These are phyloP conservation scores for Aspergillus sp. DNA, from an alignment of 2,329 filamentous ascomycete species.

Conservation along the genomic window DNA sequence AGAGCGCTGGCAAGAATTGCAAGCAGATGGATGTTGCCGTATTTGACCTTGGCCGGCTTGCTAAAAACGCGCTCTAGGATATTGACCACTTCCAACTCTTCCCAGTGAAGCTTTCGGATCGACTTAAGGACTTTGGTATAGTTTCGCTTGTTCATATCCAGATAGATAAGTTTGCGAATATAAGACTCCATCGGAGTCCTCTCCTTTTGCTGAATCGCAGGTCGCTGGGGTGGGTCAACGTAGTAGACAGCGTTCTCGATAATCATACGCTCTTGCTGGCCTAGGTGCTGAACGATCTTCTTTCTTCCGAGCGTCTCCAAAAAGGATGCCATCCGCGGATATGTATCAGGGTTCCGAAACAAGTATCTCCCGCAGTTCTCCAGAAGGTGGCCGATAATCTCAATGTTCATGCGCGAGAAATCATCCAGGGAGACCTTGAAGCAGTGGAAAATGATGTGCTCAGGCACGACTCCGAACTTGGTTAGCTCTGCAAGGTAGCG, in stretches of 20 bases:
- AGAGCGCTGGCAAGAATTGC: constrained; percentile 86
- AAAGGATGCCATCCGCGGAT: constrained; percentile 89
- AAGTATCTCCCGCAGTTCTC: constrained; percentile 97
- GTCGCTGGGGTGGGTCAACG: constrained; percentile 89
- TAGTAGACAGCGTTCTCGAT: constrained; percentile 99
- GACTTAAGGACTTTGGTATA: constrained; percentile 93
- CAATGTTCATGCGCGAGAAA: constrained; percentile 98
- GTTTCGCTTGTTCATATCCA: constrained; percentile 91
- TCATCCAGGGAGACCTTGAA: constrained; percentile 96
- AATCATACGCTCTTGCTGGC: constrained; percentile 94
- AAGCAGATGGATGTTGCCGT: constrained; percentile 91
- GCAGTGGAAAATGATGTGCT: constrained; percentile 98
- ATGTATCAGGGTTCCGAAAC: constrained; percentile 86
- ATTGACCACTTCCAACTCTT: constrained; percentile 79
- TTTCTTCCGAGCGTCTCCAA: constrained; percentile 93
- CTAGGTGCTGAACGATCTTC: constrained; percentile 91
- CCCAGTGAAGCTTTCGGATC: constrained; percentile 94
- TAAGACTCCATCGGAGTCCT: constrained; percentile 90
- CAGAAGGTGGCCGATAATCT: constrained; percentile 92
- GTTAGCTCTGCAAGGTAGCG: constrained; percentile 97
- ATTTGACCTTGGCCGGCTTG: constrained; percentile 96
- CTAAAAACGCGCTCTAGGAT: constrained; percentile 89
- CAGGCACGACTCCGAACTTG: constrained; percentile 96
- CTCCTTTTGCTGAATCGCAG: constrained; percentile 95
- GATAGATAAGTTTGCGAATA: constrained; percentile 86